phyloP scores from a whole-genome alignment of 768 basidiomycete genomes.

The Russula brevipes region DNA sequence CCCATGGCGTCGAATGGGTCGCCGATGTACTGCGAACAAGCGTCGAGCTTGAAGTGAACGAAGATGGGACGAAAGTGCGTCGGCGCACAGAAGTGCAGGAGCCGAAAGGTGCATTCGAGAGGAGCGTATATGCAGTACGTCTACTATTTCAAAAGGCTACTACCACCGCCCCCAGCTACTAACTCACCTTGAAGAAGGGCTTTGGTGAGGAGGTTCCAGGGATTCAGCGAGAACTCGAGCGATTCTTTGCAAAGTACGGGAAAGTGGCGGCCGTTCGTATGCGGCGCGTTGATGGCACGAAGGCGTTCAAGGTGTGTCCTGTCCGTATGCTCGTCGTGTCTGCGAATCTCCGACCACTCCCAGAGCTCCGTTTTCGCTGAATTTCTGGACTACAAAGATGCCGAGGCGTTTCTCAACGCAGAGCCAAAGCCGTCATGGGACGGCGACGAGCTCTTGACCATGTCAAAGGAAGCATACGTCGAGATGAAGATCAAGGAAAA shows the following conservation, averaged over 20 bases:
- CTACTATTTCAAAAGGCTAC: not conserved
- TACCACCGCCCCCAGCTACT: not conserved
- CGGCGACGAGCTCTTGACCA: conserved; percentile 67
- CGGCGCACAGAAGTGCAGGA: conserved; percentile 69
- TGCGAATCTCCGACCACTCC: not conserved
- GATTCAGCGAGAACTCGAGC: conserved; percentile 69
- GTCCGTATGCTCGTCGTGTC: not conserved
- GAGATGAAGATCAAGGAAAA: conserved; percentile 97
- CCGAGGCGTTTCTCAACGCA: conserved; percentile 69
- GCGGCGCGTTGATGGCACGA: conserved; percentile 71
- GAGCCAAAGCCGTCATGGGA: conserved; percentile 81
- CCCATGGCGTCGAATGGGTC: conserved; percentile 63
- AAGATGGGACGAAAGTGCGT: conserved; percentile 64
- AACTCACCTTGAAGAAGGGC: conserved; percentile 61
- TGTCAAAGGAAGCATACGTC: conserved; percentile 92
- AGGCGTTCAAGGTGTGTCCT: conserved; percentile 76
- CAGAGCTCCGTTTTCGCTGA: conserved; percentile 93
- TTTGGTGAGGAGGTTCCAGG: conserved; percentile 62
- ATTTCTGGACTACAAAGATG: conserved; percentile 65
- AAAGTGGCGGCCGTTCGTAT: conserved; percentile 78
- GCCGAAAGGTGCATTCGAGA: conserved; percentile 71
- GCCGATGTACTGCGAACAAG: conserved; percentile 55
- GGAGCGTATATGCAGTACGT: conserved; percentile 87
- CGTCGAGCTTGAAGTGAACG: conserved; percentile 66
- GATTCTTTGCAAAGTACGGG: conserved; percentile 76